Evolutionary conservation across 1,284 basidiomycete genomes (phyloP).

Genomic region (Macrocystidia cucumis): DNA sequence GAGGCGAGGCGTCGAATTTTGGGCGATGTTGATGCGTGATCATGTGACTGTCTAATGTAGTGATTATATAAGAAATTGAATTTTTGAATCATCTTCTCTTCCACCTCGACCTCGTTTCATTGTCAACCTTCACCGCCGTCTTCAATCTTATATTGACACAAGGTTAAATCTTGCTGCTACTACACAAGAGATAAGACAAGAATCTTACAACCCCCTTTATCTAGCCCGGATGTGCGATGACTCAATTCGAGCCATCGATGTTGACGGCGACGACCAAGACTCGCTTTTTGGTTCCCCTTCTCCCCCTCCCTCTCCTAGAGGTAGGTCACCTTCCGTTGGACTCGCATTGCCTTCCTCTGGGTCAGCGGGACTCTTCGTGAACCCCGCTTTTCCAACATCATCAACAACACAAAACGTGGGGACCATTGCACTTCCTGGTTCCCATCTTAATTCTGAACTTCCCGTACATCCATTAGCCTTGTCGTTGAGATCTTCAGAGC

Average conservation of each 20-base stretch:
- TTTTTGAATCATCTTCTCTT: background rate
- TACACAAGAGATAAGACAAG: too few species aligned
- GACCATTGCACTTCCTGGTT: slow-evolving; percentile 93
- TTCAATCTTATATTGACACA: too few species aligned
- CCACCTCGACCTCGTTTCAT: too few species aligned
- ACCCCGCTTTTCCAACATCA: slow-evolving; percentile 31
- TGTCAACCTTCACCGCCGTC: too few species aligned
- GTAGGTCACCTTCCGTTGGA: slow-evolving; percentile 66
- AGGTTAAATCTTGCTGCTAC: too few species aligned
- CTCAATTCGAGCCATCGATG: too few species aligned
- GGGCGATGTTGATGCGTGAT: slow-evolving; percentile 10
- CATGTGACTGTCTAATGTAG: background rate
- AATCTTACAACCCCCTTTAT: too few species aligned
- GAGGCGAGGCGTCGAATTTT: slow-evolving; percentile 27
- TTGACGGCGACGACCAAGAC: slow-evolving; percentile 43
- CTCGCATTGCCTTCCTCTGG: slow-evolving; percentile 54
- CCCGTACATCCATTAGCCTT: slow-evolving; percentile 67
- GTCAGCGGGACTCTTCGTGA: slow-evolving; percentile 17
- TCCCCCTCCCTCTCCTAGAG: slow-evolving; percentile 65
- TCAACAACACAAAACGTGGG: slow-evolving; percentile 74
- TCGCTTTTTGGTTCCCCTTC: slow-evolving; percentile 79
- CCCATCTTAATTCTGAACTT: slow-evolving; percentile 80
- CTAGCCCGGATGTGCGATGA: too few species aligned
- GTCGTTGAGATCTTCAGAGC: slow-evolving; percentile 31
- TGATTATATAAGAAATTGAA: slow-evolving; percentile 5